A percentile compares a stretch with the other conserved stretches of the same genome.
Evolutionary conservation across 2,329 filamentous ascomycete species (phyloP).

Genomic region (Fusarium illudens): DNA sequence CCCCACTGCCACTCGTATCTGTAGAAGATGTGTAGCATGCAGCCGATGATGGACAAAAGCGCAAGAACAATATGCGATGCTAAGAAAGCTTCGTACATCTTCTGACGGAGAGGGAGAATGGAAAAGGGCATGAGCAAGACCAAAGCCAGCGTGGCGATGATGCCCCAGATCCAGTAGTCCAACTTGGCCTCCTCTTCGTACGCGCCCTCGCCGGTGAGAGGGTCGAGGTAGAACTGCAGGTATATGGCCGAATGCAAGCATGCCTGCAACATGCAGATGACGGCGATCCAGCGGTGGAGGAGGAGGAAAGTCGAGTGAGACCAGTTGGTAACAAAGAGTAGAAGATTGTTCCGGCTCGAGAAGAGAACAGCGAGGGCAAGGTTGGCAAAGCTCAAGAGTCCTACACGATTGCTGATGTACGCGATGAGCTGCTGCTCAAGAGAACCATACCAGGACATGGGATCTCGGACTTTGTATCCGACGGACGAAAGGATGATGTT

Average conservation of each 20-base stretch:
- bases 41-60: conserved; percentile 51
- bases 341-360: conserved; percentile 55
- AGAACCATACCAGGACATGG: conserved; percentile 43
- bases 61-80: conserved; percentile 52
- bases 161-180: conserved; percentile 46
- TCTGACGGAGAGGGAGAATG: conserved; percentile 47
- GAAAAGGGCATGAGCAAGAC: conserved; percentile 44
- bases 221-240: neutral
- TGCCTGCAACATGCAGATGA: conserved; percentile 54
- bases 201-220: neutral
- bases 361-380: conserved; percentile 54
- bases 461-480: conserved; percentile 38
- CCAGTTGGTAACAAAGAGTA: conserved; percentile 58
- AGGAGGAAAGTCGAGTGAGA: conserved; percentile 56
- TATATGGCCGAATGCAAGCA: conserved; percentile 50
- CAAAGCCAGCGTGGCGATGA: conserved; percentile 48
- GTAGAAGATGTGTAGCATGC: conserved; percentile 52
- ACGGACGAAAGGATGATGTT: conserved; percentile 49
- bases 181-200: neutral
- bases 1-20: conserved; percentile 52
- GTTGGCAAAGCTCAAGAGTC: conserved; percentile 50
- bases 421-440: conserved; percentile 41
- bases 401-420: conserved; percentile 52
- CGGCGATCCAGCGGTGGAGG: conserved; percentile 59
- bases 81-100: conserved; percentile 55